Conservation (phyloP, 2,329 filamentous ascomycete genomes). For the Coniochaeta ligniaria region DNA sequence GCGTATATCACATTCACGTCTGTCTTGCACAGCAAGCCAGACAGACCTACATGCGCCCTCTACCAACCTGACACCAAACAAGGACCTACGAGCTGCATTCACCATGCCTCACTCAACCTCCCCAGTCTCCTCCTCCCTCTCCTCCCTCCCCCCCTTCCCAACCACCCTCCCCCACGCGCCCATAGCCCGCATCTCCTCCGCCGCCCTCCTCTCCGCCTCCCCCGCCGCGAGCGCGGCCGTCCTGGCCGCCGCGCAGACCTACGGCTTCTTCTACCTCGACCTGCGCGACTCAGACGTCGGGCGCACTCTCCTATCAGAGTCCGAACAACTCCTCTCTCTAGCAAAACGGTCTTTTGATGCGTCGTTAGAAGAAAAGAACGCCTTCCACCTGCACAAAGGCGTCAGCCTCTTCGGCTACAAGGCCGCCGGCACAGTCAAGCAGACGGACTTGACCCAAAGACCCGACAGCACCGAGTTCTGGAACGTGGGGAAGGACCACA, state of each 20-base stretch:
- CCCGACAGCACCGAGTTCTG: constrained; percentile 26
- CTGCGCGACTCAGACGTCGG: constrained; percentile 4
- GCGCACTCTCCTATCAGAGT: constrained; percentile 1
- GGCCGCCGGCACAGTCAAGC: constrained; percentile 16
- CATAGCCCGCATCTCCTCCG: constrained; percentile 4
- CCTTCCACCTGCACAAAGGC: constrained; percentile 12
- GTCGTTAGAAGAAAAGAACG: constrained; percentile 19
- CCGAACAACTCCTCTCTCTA: constrained; percentile 4
- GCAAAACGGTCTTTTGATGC: constrained; percentile 16
- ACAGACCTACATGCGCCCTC: too few relatives aligned
- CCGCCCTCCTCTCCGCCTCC: constrained; percentile 2
- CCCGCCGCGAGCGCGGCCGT: constrained; percentile 2
- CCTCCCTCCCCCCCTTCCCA: constrained; percentile 6
- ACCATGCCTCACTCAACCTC: background rate
- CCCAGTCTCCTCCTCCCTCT: background rate
- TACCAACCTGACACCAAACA: background rate
- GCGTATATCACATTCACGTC: too few relatives aligned
- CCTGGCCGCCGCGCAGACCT: constrained; percentile 4
- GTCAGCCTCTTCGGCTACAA: constrained; percentile 24
- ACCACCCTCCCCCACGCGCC: constrained; percentile 5
- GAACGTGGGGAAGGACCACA: constrained; percentile 24
- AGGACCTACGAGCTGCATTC: background rate
- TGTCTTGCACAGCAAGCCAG: too few relatives aligned
- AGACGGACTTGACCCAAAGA: constrained; percentile 17
- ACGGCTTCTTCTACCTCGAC: constrained; percentile 8